phyloP scores from a whole-genome alignment of 352 stramenopile genomes.

The Pythium sukuiense region DNA sequence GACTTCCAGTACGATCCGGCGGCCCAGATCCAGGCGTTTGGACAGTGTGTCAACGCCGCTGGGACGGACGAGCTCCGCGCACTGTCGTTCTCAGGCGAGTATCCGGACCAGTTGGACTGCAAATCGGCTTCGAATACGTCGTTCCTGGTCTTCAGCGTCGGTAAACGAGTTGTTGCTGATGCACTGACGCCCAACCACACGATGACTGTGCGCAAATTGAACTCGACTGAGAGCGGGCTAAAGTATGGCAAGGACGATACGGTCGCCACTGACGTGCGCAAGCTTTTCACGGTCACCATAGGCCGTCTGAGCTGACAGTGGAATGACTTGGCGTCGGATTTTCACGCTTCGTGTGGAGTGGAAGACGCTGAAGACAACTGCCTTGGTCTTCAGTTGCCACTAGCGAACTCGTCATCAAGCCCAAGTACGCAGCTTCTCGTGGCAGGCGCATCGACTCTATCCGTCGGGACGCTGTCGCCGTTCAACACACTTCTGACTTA shows the following conservation, averaged over 20 bases:
- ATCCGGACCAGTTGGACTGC: neutral
- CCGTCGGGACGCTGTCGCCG: no score
- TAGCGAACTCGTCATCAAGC: neutral
- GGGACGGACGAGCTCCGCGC: neutral
- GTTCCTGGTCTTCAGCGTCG: neutral
- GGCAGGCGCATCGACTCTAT: neutral
- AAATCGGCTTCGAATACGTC: neutral
- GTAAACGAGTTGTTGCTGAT: neutral
- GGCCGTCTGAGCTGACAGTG: constrained; percentile 13
- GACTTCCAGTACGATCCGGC: neutral
- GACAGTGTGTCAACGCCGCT: neutral
- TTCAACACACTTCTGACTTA: neutral
- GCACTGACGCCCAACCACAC: neutral
- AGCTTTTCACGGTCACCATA: constrained; percentile 18
- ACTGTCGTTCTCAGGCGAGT: neutral
- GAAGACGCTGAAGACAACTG: neutral
- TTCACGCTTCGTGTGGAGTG: neutral
- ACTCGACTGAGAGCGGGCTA: no score
- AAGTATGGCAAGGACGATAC: no score
- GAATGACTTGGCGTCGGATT: neutral
- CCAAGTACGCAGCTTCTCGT: neutral
- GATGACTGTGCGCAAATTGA: no score
- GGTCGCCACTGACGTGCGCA: constrained; percentile 12
- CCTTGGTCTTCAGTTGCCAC: neutral
- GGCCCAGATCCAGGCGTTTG: neutral